These are phyloP conservation scores for Leccinum subtestaceum DNA, from an alignment of 768 basidiomycete genomes.

Conservation along the genomic window DNA sequence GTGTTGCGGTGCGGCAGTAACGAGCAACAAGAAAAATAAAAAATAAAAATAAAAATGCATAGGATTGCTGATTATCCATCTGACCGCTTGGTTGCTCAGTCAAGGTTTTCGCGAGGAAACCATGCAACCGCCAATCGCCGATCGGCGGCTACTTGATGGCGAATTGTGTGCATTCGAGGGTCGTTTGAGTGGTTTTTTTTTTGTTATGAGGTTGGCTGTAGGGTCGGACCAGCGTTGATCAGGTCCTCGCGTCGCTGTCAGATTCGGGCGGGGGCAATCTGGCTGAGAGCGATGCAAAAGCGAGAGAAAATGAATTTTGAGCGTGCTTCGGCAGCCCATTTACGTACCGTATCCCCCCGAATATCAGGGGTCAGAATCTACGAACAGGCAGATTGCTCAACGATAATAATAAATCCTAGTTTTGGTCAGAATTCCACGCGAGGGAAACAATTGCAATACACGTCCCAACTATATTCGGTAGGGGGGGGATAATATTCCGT, in stretches of 20 bases:
- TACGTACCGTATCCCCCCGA: slow-evolving; percentile 63
- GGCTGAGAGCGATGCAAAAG: slow-evolving; percentile 23
- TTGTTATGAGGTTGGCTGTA: not conserved
- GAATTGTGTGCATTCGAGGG: slow-evolving; percentile 1
- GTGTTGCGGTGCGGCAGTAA: slow-evolving; percentile 1
- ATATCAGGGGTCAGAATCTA: slow-evolving; percentile 55
- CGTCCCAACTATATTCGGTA: slow-evolving; percentile 68
- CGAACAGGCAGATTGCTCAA: slow-evolving; percentile 47
- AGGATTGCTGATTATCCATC: slow-evolving; percentile 2
- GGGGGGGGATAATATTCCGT: slow-evolving; percentile 57
- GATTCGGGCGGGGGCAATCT: slow-evolving; percentile 18
- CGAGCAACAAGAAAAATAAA: not conserved
- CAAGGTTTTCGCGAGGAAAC: slow-evolving; percentile 20
- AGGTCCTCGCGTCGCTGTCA: slow-evolving; percentile 11
- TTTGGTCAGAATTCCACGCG: slow-evolving; percentile 62
- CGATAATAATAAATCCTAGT: slow-evolving; percentile 58
- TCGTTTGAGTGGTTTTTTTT: slow-evolving; percentile 1
- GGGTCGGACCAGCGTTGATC: slow-evolving; percentile 12
- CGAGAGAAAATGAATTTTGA: slow-evolving; percentile 36
- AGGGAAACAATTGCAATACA: slow-evolving; percentile 62
- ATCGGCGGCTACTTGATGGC: slow-evolving; percentile 23
- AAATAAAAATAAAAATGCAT: not conserved
- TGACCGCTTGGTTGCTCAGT: slow-evolving; percentile 2
- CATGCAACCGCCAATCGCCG: slow-evolving; percentile 32
- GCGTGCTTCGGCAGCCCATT: slow-evolving; percentile 34